Evolutionary conservation across 202 grass and related monocot species (phyloP), one percentile per base, ranked within the genome.

Genomic region (Eragrostis tef): DNA sequence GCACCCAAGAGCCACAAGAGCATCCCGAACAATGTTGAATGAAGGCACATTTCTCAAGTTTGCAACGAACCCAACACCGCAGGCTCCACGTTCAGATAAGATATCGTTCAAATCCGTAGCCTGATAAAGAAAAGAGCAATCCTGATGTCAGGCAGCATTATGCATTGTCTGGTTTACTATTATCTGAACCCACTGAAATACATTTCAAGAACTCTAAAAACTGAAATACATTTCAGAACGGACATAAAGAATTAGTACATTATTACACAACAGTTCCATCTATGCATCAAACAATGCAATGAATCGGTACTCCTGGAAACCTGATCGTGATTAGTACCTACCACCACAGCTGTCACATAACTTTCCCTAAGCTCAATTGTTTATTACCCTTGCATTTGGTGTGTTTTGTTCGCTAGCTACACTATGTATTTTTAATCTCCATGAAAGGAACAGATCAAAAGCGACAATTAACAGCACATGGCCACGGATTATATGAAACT

Each of bases 31-130:
- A 74, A 93, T 93, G 80, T 96, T 92, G 87, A 93, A 92, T 0
- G 90, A 99, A 75, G 96, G 87, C 68, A 76, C 87, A 65, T 99
- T 99, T 79, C 82, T 96, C 85, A 99, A 90, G 83, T 99, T 99
- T 49, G 96, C 96, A 13, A 99, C 87, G 59, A 99, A 99, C 16
- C 96, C 96, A 73, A 99, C 96, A 66, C 96, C 96, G 53, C 96
- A 99, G 74, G 96, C 96, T 81, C 96, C 96, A 86, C 96, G 86
- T 84, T 99, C 96, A 79, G 96, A 93, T 44, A 99, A 67, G 68
- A 99, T 99, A 36, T 96, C 93, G 5, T 80, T 90, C 81, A 99
- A 85, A 86, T 89, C 74, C 7, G 93, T 89, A 79, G 70, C 93
- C 96, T 99, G 83, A 39, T 45, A 58, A 80, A 31, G 51, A 27